These are phyloP conservation scores for Rhizoctonia solani DNA, from an alignment of 1,284 basidiomycete genomes.

Conservation along the genomic window DNA sequence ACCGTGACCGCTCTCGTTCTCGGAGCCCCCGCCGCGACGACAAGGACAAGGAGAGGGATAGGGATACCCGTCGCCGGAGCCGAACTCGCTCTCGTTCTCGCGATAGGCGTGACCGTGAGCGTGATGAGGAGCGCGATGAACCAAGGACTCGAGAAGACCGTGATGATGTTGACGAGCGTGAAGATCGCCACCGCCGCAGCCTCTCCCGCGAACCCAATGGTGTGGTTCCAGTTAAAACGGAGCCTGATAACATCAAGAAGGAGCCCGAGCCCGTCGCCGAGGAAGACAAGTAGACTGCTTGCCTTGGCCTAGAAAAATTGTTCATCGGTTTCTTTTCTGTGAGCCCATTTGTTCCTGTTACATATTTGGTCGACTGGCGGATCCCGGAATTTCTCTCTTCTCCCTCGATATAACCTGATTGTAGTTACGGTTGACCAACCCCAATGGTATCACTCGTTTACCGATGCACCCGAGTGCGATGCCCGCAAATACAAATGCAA, in stretches of 20 bases:
- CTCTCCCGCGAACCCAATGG: constrained; percentile 31
- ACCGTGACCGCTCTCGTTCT: constrained; percentile 46
- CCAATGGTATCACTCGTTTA: background rate
- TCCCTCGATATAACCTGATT: constrained; percentile 3
- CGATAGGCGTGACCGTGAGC: constrained; percentile 46
- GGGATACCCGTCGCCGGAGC: constrained; percentile 40
- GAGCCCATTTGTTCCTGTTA: constrained; percentile 28
- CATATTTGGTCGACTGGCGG: constrained; percentile 25
- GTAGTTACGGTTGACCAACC: constrained; percentile 16
- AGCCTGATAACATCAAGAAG: constrained; percentile 53
- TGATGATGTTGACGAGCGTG: constrained; percentile 40
- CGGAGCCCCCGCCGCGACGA: constrained; percentile 51
- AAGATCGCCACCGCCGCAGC: constrained; percentile 40
- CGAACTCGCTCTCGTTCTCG: constrained; percentile 36
- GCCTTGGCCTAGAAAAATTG: background rate
- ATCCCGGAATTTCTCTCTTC: constrained; percentile 25
- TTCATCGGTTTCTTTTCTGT: constrained; percentile 5
- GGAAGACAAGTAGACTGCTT: constrained; percentile 47
- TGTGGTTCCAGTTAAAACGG: constrained; percentile 54
- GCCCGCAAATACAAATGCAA: background rate
- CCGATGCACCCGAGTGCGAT: background rate
- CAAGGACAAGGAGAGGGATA: constrained; percentile 44
- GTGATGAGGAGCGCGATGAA: constrained; percentile 43
- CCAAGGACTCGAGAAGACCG: constrained; percentile 45
- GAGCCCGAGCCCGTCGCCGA: constrained; percentile 56